Evolutionary conservation across 164 flowering plant species (phyloP).

Genomic region (grape (Vitis vinifera)): DNA sequence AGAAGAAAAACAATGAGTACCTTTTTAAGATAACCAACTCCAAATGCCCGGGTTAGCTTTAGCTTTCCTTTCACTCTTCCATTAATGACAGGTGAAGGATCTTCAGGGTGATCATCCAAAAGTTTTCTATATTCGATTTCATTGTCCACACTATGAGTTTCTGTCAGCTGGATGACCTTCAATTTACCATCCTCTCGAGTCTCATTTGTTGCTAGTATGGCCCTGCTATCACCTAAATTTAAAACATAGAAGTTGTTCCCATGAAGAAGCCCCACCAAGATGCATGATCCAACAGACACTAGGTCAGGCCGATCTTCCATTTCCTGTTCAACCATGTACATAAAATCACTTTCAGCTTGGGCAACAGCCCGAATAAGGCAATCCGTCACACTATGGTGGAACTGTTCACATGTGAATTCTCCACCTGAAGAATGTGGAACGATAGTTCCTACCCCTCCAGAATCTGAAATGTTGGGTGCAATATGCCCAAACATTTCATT

Average conservation of each 20-base stretch:
- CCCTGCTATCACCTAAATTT: slow-evolving; percentile 10
- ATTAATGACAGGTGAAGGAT: slow-evolving; percentile 1
- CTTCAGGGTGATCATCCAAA: slow-evolving; percentile 9
- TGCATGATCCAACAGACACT: slow-evolving; percentile 5
- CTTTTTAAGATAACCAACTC: slow-evolving; percentile 11
- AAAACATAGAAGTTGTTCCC: slow-evolving; percentile 1
- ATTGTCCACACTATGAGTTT: slow-evolving; percentile 6
- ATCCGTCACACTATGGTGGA: neutral
- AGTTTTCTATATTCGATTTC: neutral
- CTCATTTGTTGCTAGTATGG: slow-evolving; percentile 1
- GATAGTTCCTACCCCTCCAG: too few relatives aligned
- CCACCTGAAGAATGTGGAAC: neutral
- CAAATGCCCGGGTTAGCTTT: slow-evolving; percentile 9
- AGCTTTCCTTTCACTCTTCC: slow-evolving; percentile 8
- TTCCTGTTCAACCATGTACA: slow-evolving; percentile 6
- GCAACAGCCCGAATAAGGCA: neutral
- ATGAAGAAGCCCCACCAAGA: slow-evolving; percentile 7
- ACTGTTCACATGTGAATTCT: neutral
- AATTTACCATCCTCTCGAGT: neutral
- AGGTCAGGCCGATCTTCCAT: slow-evolving; percentile 12
- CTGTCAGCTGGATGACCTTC: slow-evolving; percentile 4
- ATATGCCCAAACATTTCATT: neutral
- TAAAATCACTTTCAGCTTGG: slow-evolving; percentile 4
- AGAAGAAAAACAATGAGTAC: neutral
- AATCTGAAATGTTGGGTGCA: too few relatives aligned